Evolutionary conservation across 2,329 filamentous ascomycete species (phyloP).

Genomic region (Fusarium mundagurra): DNA sequence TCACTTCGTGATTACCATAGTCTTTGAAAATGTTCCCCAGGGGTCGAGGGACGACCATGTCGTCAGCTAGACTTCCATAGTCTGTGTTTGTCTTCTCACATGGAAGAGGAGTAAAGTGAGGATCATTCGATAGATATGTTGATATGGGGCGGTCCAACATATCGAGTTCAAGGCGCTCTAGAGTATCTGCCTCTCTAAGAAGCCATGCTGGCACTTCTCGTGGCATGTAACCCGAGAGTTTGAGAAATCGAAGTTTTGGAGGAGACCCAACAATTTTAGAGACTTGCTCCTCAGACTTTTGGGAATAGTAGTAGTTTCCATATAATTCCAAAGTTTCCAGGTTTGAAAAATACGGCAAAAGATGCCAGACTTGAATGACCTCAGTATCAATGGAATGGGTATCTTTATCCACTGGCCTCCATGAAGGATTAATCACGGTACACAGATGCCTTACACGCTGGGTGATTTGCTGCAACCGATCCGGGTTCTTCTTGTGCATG

Average conservation of each 20-base stretch:
- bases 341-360: conserved; percentile 19
- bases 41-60: not conserved
- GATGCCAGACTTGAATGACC: conserved; percentile 11
- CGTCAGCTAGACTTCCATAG: not conserved
- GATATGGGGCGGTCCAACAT: conserved; percentile 20
- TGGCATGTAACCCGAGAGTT: conserved; percentile 20
- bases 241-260: conserved; percentile 9
- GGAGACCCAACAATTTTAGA: not conserved
- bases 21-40: not conserved
- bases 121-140: fast-evolving
- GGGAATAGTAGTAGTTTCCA: not conserved
- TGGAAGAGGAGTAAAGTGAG: not conserved
- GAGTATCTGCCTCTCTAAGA: not conserved
- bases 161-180: conserved; percentile 25
- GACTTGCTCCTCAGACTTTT: fast-evolving
- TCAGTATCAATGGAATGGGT: not conserved
- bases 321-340: conserved; percentile 21
- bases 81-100: not conserved
- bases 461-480: not conserved
- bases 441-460: conserved; percentile 7
- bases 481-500: not conserved
- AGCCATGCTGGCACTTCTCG: conserved; percentile 13
- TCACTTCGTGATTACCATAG: fast-evolving
- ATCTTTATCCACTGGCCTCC: fast-evolving
- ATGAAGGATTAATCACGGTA: not conserved